Base-by-base conservation (phyloP, 768 basidiomycete genomes). In the Boletus rufocinnamomeus region DNA sequence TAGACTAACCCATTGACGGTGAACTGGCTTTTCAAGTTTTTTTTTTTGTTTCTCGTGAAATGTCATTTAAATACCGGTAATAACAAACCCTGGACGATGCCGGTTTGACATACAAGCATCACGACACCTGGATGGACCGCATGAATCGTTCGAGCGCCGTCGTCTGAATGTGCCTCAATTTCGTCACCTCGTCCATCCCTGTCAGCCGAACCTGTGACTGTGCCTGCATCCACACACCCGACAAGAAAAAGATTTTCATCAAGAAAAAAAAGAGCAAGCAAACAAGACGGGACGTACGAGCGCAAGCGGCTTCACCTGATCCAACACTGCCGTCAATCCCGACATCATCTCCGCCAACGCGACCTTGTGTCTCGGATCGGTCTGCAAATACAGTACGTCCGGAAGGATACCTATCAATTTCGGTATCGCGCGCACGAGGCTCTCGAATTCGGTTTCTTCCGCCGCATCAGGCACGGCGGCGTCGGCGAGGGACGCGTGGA, bases 281-380 rank as follows among this genome's bases (percentile, higher is more conserved):
- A 17, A 23, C 14, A 28, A 25, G 11, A 1, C 0, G 23, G 10
- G 55, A 79, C 85, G 55, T 61, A 90, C 91, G 72, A 91, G 67
- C 16, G 80, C 79, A 5, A 83, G 71, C 11, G 88, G 88, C 55
- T 79, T 81, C 50, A 82, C 76, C 58, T 80, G 82, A 67, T 89
- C 86, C 37, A 88, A 79, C 40, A 82, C 75, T 21, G 73, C 72
- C 41, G 88, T 79, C 58, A 93, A 67, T n/a, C 80, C 78, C 3
- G 82, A 76, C 48, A 86, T 81, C 88, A 93, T 93, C 64, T 86
- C 85, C 28, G 87, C 81, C 47, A 90, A 66, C 6, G 90, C 89
- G 11, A 87, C 87, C 54, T 76, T 81, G 71, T 91, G 88, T 52
- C 87, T 78, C n/a, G 79, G 72, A 63, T 92, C 84, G 41, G 74